Percentiles rank a stretch among this genome's conserved stretches.
phyloP scores from a whole-genome alignment of 2,329 filamentous ascomycete species.

The Berkeleyomyces basicola region DNA sequence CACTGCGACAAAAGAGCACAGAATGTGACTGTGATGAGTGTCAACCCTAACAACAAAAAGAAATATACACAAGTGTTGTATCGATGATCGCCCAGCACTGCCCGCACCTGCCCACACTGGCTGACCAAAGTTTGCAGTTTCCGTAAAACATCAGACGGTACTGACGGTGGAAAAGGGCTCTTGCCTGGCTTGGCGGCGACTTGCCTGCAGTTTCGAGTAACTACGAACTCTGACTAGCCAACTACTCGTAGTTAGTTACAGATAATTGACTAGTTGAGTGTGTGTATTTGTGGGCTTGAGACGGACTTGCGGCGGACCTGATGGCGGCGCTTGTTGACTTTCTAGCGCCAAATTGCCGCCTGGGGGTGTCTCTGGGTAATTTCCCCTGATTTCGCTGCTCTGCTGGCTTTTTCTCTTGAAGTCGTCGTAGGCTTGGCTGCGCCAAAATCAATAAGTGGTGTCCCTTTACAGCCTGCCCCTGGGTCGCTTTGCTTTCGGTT shows the following conservation, averaged over 20 bases:
- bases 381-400: neutral
- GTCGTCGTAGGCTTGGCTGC: neutral
- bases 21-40: neutral
- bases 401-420: neutral
- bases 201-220: too few species aligned
- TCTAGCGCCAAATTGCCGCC: too few species aligned
- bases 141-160: neutral
- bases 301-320: too few species aligned
- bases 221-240: too few species aligned
- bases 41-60: neutral
- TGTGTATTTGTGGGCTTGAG: too few species aligned
- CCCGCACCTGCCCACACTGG: neutral
- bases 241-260: too few species aligned
- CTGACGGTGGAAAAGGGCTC: neutral
- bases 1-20: too few species aligned
- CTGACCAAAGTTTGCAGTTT: neutral
- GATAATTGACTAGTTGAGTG: too few species aligned
- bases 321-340: too few species aligned
- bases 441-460: neutral
- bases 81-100: neutral
- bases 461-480: neutral
- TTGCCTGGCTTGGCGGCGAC: neutral
- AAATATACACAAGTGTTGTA: neutral
- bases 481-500: neutral
- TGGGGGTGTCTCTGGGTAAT: neutral